Base-by-base conservation (phyloP, 257 asterid species). In the Eucommia ulmoides region DNA sequence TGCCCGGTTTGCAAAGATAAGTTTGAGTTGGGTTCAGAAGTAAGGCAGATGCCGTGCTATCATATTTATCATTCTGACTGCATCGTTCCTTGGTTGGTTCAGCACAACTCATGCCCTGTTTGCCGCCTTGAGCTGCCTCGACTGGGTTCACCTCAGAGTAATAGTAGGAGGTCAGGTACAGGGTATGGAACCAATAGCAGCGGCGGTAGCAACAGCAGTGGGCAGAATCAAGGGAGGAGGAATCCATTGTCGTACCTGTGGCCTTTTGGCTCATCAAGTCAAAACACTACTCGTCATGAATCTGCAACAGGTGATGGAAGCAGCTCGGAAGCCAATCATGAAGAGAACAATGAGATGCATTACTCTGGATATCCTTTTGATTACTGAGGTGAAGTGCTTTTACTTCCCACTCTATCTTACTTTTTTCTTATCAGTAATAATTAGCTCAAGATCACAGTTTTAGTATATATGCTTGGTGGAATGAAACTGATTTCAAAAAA, bases 231-330 rank as follows among this genome's bases (percentile, higher is more conserved):
- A 24, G 81, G 85, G 25, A 68, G 97, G 45, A 80, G 97, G 75
- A 84, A 77, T 61, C 95, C 88, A 0, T 81, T 83, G 51, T 81
- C 95, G 5, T 84, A 79, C 57, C 54, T 84, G 57, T 83, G 83
- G 84, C 74, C 84, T 53, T 88, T 77, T 22, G 67, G 75, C 58
- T 71, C 79, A 3, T 68, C 82, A 18, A 82, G 62, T 66, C 79
- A 71, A 49, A 71, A 52, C 59, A n/a, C n/a, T n/a, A n/a, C n/a
- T n/a, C n/a, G n/a, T n/a, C n/a, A n/a, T n/a, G n/a, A n/a, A n/a
- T n/a, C n/a, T n/a, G n/a, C n/a, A n/a, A n/a, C n/a, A n/a, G n/a
- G n/a, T n/a, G n/a, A n/a, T n/a, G n/a, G n/a, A n/a, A n/a, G n/a
- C n/a, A n/a, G n/a, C n/a, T n/a, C n/a, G n/a, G n/a, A n/a, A n/a